Base-by-base conservation (phyloP, 2,329 filamentous ascomycete genomes). In the Colletotrichum liaoningense region DNA sequence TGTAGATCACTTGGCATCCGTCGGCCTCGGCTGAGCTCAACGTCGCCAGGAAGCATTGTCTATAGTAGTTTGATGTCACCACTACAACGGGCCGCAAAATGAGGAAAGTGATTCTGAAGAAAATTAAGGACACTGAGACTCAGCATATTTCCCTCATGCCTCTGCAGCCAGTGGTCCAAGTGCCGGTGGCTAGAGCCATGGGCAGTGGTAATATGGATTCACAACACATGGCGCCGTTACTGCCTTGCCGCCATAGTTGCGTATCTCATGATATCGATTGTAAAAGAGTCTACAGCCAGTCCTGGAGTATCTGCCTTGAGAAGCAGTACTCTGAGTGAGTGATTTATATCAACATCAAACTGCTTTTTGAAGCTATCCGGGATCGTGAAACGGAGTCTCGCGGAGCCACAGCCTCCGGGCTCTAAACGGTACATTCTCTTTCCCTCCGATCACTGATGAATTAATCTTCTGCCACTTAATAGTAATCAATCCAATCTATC, bases 361-460 rank as follows among this genome's bases (percentile, higher is more conserved):
- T 22, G 19, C 42, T n/a, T 49, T 19, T 9, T 9, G 7, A 19
- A 49, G 42, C 19, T 49, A 49, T 49, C 19, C 19, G 4, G 38
- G 59, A 7, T 28, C 9, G 38, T 24, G 11, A 52, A n/a, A 63
- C 42, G 59, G 33, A 49, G 38, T 26, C 30, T n/a, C 16, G 1
- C 59, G 59, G 59, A 63, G 59, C 26, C 59, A 63, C 24, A 63
- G 26, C 42, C 26, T 63, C 59, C 59, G 59, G 14, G 42, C 6
- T 30, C 30, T n/a, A 22, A 52, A 26, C 4, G 26, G 38, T 22
- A 46, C 11, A 8, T 52, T 8, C 2, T 63, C 4, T 49, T 4
- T 22, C 59, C 38, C 8, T 4, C 38, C 26, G 59, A 26, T 38
- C 8, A 52, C 24, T 26, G 59, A 63, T 52, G 42, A 22, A 9